Conservation (phyloP, 495 filamentous ascomycete species). For the Immersiella caudata region DNA sequence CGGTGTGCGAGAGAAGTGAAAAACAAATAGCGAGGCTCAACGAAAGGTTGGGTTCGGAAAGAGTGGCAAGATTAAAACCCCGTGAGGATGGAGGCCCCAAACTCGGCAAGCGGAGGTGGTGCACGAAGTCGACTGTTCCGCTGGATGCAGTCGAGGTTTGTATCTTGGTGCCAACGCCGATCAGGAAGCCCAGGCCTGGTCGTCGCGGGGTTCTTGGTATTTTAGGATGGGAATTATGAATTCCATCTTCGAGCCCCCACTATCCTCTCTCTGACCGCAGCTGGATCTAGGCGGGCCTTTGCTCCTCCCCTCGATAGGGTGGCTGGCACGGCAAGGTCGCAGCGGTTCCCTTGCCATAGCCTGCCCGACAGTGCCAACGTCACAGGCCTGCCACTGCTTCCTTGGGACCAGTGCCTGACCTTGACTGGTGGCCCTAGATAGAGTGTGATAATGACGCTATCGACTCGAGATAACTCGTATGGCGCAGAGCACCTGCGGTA, state of each 20-base stretch:
- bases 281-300: background rate
- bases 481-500: background rate
- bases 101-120: conserved; percentile 1
- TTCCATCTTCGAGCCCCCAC: conserved; percentile 18
- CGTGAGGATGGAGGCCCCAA: background rate
- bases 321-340: background rate
- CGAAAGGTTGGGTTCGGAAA: background rate
- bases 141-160: background rate
- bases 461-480: background rate
- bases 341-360: background rate
- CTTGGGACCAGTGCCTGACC: background rate
- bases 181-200: background rate
- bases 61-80: background rate
- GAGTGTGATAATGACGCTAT: conserved; percentile 6
- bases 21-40: background rate
- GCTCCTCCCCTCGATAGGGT: background rate
- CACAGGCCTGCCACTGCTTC: background rate
- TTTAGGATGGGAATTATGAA: conserved; percentile 34
- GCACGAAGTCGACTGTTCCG: background rate
- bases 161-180: conserved; percentile 16
- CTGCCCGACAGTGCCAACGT: background rate
- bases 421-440: background rate
- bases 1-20: background rate
- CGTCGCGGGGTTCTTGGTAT: conserved; percentile 14
- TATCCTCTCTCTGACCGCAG: background rate